Conservation (phyloP, 108 stramenopile species). For the Skeletonema menzelii region DNA sequence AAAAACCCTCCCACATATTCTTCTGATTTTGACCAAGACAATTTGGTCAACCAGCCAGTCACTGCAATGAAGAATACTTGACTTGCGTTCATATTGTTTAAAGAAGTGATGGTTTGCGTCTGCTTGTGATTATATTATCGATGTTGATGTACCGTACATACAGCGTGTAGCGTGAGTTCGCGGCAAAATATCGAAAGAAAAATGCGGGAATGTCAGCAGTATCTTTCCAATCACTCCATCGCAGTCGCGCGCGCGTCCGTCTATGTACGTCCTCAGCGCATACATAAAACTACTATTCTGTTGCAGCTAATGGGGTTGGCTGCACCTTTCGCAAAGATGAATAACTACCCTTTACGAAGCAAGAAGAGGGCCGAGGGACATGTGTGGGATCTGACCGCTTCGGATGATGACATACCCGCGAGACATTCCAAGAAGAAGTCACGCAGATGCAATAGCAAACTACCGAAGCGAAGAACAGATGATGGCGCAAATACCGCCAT, state of each 20-base stretch:
- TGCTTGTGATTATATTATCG: no score
- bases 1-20: not conserved
- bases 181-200: no score
- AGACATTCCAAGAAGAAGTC: not conserved
- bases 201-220: no score
- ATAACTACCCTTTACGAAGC: slow-evolving; percentile 1
- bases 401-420: not conserved
- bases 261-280: no score
- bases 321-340: not conserved
- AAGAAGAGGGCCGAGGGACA: not conserved
- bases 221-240: no score
- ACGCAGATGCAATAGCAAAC: not conserved
- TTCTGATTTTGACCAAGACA: not conserved
- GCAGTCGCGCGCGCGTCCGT: no score
- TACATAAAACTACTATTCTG: no score
- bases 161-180: no score
- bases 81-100: no score
- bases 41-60: not conserved
- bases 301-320: no score
- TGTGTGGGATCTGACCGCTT: not conserved
- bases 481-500: not conserved
- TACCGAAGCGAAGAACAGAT: not conserved
- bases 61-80: not conserved
- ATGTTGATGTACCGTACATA: no score
- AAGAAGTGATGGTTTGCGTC: no score